Conservation (phyloP, 2,329 filamentous ascomycete species). For the Fusarium tjaetaba region DNA sequence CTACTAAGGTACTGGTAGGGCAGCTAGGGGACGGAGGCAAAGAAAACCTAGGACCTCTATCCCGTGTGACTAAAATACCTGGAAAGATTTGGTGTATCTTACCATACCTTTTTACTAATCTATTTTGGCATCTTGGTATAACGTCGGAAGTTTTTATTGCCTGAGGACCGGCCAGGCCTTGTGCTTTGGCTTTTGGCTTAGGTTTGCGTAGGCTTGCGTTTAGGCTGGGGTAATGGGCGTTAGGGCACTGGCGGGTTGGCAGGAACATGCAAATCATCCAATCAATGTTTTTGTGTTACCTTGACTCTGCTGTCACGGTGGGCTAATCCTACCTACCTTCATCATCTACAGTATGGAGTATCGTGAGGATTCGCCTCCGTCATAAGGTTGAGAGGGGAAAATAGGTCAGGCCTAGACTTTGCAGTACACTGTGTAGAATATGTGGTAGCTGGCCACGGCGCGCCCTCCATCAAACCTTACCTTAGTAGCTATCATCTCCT, state of each 20-base stretch:
- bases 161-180: background rate
- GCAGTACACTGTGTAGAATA: background rate
- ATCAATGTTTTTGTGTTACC: slow-evolving; percentile 31
- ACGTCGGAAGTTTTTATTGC: background rate
- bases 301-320: slow-evolving; percentile 28
- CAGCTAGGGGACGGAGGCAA: background rate
- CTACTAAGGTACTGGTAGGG: background rate
- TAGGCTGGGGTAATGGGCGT: slow-evolving; percentile 9
- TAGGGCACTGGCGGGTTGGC: slow-evolving; percentile 15
- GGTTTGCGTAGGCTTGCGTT: background rate
- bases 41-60: background rate
- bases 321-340: slow-evolving; percentile 23
- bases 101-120: background rate
- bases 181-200: background rate
- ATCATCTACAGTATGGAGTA: background rate
- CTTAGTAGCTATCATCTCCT: background rate
- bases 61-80: background rate
- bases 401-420: slow-evolving; percentile 5
- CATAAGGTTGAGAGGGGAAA: background rate
- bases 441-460: background rate
- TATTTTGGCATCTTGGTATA: background rate
- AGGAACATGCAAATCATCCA: slow-evolving; percentile 23
- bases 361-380: slow-evolving; percentile 6
- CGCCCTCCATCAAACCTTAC: background rate
- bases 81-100: background rate